Evolutionary conservation across 805 yeast genomes (phyloP).

Genomic region (Yamadazyma olivae): DNA sequence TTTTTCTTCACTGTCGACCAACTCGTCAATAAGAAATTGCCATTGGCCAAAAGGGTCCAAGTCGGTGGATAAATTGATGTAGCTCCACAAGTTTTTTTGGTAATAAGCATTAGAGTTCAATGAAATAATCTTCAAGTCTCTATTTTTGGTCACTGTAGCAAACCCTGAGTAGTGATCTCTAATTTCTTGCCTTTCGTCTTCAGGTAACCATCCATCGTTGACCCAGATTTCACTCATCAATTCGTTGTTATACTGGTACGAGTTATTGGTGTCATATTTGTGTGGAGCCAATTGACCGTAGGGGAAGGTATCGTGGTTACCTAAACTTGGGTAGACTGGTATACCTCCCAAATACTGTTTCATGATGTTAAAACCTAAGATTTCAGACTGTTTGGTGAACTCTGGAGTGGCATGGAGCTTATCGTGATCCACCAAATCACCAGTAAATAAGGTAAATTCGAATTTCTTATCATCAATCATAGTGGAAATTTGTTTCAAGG

Average conservation of each 20-base stretch:
- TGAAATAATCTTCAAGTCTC: slow-evolving; percentile 45
- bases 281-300: slow-evolving; percentile 63
- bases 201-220: slow-evolving; percentile 34
- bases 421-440: slow-evolving; percentile 71
- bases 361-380: slow-evolving; percentile 62
- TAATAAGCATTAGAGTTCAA: slow-evolving; percentile 68
- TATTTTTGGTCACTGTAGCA: slow-evolving; percentile 49
- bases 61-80: slow-evolving; percentile 46
- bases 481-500: slow-evolving; percentile 32
- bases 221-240: slow-evolving; percentile 34
- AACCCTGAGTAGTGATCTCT: slow-evolving; percentile 48
- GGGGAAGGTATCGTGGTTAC: slow-evolving; percentile 75
- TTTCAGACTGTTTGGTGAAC: slow-evolving; percentile 67
- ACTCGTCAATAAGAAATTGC: slow-evolving; percentile 57
- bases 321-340: slow-evolving; percentile 61
- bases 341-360: slow-evolving; percentile 48
- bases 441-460: slow-evolving; percentile 67
- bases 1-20: slow-evolving; percentile 53
- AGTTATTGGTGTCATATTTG: slow-evolving; percentile 19
- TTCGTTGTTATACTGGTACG: slow-evolving; percentile 38
- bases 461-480: slow-evolving; percentile 28
- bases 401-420: slow-evolving; percentile 50
- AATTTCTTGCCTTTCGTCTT: slow-evolving; percentile 18
- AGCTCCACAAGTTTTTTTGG: slow-evolving; percentile 49
- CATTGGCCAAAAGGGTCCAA: slow-evolving; percentile 64